Evolutionary conservation across 352 stramenopile genomes (phyloP).

Genomic region (Pythium aristosporum): DNA sequence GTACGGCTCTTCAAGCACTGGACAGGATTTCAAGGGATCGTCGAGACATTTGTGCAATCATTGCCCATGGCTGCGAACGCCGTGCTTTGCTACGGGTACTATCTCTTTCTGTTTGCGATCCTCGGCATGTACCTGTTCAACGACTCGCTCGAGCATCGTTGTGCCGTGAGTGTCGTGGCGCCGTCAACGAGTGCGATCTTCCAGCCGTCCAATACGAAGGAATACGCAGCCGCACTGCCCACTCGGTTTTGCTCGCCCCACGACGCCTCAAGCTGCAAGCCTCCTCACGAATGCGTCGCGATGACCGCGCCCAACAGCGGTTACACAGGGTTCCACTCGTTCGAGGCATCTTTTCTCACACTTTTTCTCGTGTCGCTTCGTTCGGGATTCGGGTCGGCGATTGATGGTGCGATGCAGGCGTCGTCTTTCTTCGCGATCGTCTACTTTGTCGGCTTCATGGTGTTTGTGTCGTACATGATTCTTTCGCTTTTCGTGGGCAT

Average conservation of each 20-base stretch:
- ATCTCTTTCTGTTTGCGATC: constrained; percentile 84
- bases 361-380: constrained; percentile 79
- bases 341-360: constrained; percentile 78
- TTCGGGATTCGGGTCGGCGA: constrained; percentile 69
- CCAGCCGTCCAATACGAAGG: constrained; percentile 25
- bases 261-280: constrained; percentile 29
- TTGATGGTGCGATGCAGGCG: constrained; percentile 70
- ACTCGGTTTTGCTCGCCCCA: constrained; percentile 55
- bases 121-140: constrained; percentile 88
- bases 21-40: constrained; percentile 75
- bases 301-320: constrained; percentile 68
- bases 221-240: constrained; percentile 54
- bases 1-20: constrained; percentile 69
- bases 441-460: constrained; percentile 79
- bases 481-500: constrained; percentile 81
- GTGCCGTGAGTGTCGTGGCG: constrained; percentile 34
- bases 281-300: constrained; percentile 48
- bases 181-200: constrained; percentile 25
- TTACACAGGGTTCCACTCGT: constrained; percentile 83
- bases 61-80: constrained; percentile 75
- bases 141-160: constrained; percentile 76
- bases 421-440: constrained; percentile 74
- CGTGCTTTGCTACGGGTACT: constrained; percentile 82
- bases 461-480: constrained; percentile 88
- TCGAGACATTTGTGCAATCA: constrained; percentile 71